Base-by-base conservation (phyloP, 148 eudicot genomes). In the Silene conica region DNA sequence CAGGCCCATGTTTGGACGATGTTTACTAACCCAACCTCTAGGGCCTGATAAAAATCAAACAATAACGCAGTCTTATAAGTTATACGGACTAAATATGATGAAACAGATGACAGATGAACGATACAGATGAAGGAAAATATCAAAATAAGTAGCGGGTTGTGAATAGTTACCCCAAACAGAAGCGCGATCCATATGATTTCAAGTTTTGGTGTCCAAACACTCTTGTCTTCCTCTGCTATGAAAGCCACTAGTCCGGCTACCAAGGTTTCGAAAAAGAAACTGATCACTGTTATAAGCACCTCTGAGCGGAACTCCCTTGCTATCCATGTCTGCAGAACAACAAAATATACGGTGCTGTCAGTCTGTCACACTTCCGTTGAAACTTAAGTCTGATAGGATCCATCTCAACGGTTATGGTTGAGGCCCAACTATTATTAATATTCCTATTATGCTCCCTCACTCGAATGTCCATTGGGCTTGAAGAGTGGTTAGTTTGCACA, bases 241-340 rank as follows among this genome's bases (percentile, higher is more conserved):
- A 85, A 22, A 56, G 85, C 73, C 9, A 82, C 61, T 3, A 64
- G 10, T 7, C 65, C 83, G 7, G 83, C 80, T 38, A 72, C 66
- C 6, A 63, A 64, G 3, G 79, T 63, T 65, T 73, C 71, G 31
- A 79, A 82, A 66, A 77, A 54, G 73, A 78, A 74, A 34, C 72
- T 67, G 11, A 82, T 63, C 1, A 80, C 15, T 38, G 81, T 74
- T 34, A 85, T 79, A 22, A 77, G 23, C 55, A 85, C 57, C 66
- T 79, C 85, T 3, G 83, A 77, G 1, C 76, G 75, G 8, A 79
- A 85, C 66, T 85, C 85, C 73, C 80, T 79, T 25, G 67, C 70
- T 7, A 82, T 60, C 85, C 83, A 79, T 2, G 85, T 73, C 85
- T 85, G 58, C 9, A 3, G 59, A 73, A 58, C 6, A 41, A 38